Percentiles rank a stretch among this genome's conserved stretches.
phyloP scores from a whole-genome alignment of 2,329 filamentous ascomycete genomes.

The Fusarium devonianum region DNA sequence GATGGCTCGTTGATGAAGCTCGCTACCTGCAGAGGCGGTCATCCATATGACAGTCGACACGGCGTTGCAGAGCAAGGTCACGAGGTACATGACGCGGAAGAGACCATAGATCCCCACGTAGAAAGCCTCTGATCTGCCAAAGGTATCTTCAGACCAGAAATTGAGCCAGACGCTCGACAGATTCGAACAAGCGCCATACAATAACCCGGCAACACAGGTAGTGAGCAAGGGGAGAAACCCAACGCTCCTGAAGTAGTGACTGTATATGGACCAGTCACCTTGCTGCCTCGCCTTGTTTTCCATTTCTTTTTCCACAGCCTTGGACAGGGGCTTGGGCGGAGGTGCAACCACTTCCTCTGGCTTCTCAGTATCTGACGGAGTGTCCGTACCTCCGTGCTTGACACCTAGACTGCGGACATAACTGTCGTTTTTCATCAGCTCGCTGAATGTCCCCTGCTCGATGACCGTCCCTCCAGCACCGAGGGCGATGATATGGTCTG shows the following conservation, averaged over 20 bases:
- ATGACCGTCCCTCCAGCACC: slow-evolving; percentile 50
- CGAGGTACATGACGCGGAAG: slow-evolving; percentile 21
- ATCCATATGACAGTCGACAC: slow-evolving; percentile 32
- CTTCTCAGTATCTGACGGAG: not conserved
- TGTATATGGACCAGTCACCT: slow-evolving; percentile 47
- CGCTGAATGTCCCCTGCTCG: slow-evolving; percentile 49
- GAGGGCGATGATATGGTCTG: slow-evolving; percentile 58
- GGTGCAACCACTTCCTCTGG: not conserved
- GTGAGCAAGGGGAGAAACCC: slow-evolving; percentile 20
- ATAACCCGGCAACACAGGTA: slow-evolving; percentile 33
- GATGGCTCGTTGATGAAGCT: slow-evolving; percentile 46
- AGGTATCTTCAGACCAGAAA: slow-evolving; percentile 49
- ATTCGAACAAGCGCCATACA: slow-evolving; percentile 40
- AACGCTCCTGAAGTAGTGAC: slow-evolving; percentile 46
- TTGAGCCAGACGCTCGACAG: slow-evolving; percentile 51
- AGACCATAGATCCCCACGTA: slow-evolving; percentile 46
- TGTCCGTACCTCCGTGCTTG: slow-evolving; percentile 25
- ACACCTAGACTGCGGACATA: slow-evolving; percentile 51
- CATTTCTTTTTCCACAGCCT: not conserved
- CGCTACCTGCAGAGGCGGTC: slow-evolving; percentile 43
- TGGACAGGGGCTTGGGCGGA: not conserved
- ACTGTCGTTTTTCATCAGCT: slow-evolving; percentile 44
- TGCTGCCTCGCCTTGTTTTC: slow-evolving; percentile 41
- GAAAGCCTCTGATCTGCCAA: slow-evolving; percentile 33
- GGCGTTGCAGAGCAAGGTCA: slow-evolving; percentile 31